Percentiles rank a stretch among this genome's conserved stretches.
Conservation (phyloP, 1,139 yeast genomes). For the Yamadazyma diospyri region DNA sequence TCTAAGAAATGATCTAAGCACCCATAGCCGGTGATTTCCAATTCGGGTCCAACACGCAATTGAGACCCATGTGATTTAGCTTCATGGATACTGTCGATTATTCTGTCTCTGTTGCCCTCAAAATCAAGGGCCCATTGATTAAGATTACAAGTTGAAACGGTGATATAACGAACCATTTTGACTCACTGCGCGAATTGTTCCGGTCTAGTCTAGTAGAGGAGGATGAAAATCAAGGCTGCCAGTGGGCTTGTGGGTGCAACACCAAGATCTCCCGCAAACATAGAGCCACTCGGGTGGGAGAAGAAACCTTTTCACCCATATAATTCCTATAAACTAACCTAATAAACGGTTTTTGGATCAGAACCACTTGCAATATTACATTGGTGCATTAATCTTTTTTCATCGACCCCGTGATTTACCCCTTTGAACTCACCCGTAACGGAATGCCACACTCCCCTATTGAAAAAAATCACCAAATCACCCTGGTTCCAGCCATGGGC, state of each 20-base stretch:
- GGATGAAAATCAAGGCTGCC: too few species aligned
- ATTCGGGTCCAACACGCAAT: conserved; percentile 93
- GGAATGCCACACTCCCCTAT: conserved; percentile 87
- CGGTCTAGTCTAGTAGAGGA: too few species aligned
- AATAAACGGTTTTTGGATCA: conserved; percentile 47
- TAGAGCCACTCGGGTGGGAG: too few species aligned
- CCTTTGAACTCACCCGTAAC: conserved; percentile 81
- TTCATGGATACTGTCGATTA: conserved; percentile 68
- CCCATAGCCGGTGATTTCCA: conserved; percentile 92
- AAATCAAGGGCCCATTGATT: conserved; percentile 99
- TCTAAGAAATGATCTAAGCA: conserved; percentile 95
- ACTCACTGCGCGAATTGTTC: too few species aligned
- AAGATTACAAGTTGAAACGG: conserved; percentile 64
- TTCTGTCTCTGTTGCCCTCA: conserved; percentile 93
- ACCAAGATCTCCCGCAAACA: too few species aligned
- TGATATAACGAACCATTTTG: conserved; percentile 56
- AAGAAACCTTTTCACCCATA: conserved; percentile 1
- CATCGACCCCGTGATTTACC: conserved; percentile 51
- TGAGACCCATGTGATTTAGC: conserved; percentile 78
- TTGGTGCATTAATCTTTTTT: conserved; percentile 85
- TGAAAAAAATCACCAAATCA: conserved; percentile 78
- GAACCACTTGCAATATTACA: conserved; percentile 82
- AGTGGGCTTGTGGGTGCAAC: too few species aligned
- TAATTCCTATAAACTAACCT: conserved; percentile 1
- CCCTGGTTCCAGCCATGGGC: conserved; percentile 83